A percentile compares a stretch with the other conserved stretches of the same genome.
Conservation (phyloP, 371 early-diverging fungal genomes). For the Capniomyces stellatus region DNA sequence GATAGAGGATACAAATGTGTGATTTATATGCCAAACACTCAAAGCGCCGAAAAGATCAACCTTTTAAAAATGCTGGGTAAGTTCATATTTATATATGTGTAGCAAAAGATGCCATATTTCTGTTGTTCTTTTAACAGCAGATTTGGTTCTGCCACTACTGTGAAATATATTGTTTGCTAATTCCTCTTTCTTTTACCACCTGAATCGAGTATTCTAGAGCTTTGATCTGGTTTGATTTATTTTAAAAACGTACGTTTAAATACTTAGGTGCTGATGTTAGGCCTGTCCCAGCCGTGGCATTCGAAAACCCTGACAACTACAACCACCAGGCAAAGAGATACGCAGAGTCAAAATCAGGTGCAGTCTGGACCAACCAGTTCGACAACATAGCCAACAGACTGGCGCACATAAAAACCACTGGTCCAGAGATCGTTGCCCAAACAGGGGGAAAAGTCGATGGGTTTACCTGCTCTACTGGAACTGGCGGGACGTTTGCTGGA, state of each 20-base stretch:
- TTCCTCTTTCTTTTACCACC: no score
- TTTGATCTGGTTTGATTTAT: no score
- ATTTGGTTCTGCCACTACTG: no score
- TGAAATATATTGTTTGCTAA: no score
- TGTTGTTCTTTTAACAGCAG: no score
- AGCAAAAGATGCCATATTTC: no score
- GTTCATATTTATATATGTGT: conserved; percentile 10
- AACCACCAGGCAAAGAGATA: conserved; percentile 82
- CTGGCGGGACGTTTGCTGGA: conserved; percentile 85
- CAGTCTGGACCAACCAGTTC: conserved; percentile 92
- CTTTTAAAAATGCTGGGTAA: conserved; percentile 62
- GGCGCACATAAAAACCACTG: conserved; percentile 87
- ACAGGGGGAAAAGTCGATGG: conserved; percentile 64
- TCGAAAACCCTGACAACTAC: conserved; percentile 81
- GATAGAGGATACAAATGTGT: conserved; percentile 90
- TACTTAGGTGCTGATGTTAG: conserved; percentile 51
- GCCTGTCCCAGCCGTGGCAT: conserved; percentile 79
- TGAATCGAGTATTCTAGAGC: no score
- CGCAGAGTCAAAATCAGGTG: conserved; percentile 56
- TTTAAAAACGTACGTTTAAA: conserved; percentile 8
- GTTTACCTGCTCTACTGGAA: conserved; percentile 83
- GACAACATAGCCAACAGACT: conserved; percentile 70
- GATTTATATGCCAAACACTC: conserved; percentile 94
- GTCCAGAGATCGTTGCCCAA: conserved; percentile 83
- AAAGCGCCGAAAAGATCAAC: conserved; percentile 89